These are phyloP conservation scores for Cytospora mali DNA, from an alignment of 2,329 filamentous ascomycete genomes.

Conservation along the genomic window DNA sequence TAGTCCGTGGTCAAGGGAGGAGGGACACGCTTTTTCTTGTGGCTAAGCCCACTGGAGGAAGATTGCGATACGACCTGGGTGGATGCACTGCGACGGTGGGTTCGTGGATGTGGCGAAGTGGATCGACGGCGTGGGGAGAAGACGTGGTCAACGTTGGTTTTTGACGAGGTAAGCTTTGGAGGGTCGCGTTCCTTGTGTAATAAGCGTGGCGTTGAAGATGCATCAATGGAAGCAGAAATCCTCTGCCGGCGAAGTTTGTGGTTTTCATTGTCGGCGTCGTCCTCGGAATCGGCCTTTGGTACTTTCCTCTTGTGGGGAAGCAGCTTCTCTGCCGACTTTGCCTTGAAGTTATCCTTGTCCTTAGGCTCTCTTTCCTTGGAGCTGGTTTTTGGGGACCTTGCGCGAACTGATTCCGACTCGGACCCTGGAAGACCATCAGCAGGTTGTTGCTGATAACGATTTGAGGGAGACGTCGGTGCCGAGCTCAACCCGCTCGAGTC, in stretches of 20 bases:
- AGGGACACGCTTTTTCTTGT: conserved; percentile 65
- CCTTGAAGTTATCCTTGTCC: conserved; percentile 33
- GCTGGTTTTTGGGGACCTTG: conserved; percentile 47
- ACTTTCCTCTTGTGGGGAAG: conserved; percentile 57
- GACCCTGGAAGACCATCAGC: conserved; percentile 51
- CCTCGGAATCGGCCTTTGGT: conserved; percentile 58
- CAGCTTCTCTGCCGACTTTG: conserved; percentile 48
- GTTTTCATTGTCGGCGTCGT: conserved; percentile 55
- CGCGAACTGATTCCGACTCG: conserved; percentile 56
- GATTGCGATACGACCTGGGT: conserved; percentile 61
- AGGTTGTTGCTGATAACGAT: conserved; percentile 45
- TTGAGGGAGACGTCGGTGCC: conserved; percentile 57
- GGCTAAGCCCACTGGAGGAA: conserved; percentile 55
- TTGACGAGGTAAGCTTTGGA: conserved; percentile 38
- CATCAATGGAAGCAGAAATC: conserved; percentile 46
- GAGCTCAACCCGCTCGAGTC: conserved; percentile 63
- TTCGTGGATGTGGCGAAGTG: conserved; percentile 59
- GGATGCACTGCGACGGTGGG: conserved; percentile 66
- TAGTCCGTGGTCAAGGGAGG: conserved; percentile 66
- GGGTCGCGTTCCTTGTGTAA: conserved; percentile 34
- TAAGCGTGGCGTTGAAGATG: conserved; percentile 25
- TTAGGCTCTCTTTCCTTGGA: conserved; percentile 43
- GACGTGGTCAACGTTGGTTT: conserved; percentile 39
- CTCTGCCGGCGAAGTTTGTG: conserved; percentile 59
- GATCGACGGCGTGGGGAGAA: conserved; percentile 49